phyloP scores from a whole-genome alignment of 495 filamentous ascomycete genomes.

The Hyphodiscus hymeniophilus region DNA sequence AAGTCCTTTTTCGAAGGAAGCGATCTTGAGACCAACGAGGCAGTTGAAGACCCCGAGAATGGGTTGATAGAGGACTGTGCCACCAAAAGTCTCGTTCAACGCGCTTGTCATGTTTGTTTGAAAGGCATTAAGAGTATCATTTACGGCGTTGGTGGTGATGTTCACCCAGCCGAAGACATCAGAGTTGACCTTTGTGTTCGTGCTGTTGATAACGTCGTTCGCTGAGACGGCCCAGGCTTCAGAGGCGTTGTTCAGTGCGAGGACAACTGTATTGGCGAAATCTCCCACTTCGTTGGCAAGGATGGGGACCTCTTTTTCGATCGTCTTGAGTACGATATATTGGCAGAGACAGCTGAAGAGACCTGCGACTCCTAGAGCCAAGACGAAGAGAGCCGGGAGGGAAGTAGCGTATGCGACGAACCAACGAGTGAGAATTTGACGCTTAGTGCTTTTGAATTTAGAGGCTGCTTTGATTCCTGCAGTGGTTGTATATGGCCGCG shows the following conservation, averaged over 20 bases:
- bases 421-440: conserved; percentile 73
- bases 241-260: conserved; percentile 62
- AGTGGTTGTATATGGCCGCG: conserved; percentile 63
- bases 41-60: conserved; percentile 68
- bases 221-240: conserved; percentile 66
- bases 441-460: conserved; percentile 56
- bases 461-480: conserved; percentile 66
- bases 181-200: conserved; percentile 68
- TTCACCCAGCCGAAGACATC: conserved; percentile 86
- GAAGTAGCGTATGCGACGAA: conserved; percentile 80
- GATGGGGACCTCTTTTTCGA: conserved; percentile 69
- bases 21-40: conserved; percentile 66
- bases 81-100: conserved; percentile 70
- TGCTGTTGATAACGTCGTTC: conserved; percentile 60
- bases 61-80: conserved; percentile 65
- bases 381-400: conserved; percentile 74
- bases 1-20: conserved; percentile 69
- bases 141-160: conserved; percentile 70
- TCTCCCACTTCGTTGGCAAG: conserved; percentile 68
- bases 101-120: conserved; percentile 61
- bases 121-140: conserved; percentile 77
- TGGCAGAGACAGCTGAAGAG: conserved; percentile 81
- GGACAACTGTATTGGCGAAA: conserved; percentile 76
- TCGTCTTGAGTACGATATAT: conserved; percentile 61
- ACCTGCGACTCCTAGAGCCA: conserved; percentile 78